Evolutionary conservation across 331 rosid genomes (phyloP).

Genomic region (Phaseolus coccineus): DNA sequence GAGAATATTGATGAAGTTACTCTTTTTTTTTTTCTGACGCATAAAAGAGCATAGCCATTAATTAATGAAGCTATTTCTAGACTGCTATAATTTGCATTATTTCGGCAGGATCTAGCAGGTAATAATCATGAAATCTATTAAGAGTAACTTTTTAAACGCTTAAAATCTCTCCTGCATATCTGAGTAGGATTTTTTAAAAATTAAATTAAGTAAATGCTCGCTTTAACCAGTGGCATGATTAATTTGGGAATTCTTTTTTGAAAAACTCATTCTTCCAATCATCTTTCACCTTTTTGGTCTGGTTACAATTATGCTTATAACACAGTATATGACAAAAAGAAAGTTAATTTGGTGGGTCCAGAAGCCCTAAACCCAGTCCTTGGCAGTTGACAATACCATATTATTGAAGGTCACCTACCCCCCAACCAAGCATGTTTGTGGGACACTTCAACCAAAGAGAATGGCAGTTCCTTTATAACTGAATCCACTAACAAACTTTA

Average conservation of each 20-base stretch:
- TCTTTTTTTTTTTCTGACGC: too few relatives aligned
- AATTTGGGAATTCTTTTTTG: too few relatives aligned
- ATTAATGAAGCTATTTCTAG: too few relatives aligned
- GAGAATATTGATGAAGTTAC: too few relatives aligned
- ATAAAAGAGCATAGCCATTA: too few relatives aligned
- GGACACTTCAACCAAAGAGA: conserved; percentile 3
- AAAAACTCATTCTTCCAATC: neutral
- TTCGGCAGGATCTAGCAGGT: too few relatives aligned
- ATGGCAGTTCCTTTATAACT: conserved; percentile 24
- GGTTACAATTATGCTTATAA: neutral
- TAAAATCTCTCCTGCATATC: too few relatives aligned
- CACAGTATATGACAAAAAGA: neutral
- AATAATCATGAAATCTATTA: too few relatives aligned
- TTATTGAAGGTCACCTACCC: conserved; percentile 32
- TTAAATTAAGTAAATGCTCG: neutral
- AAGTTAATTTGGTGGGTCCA: conserved; percentile 35
- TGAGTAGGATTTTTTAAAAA: too few relatives aligned
- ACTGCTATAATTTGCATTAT: too few relatives aligned
- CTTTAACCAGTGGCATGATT: neutral
- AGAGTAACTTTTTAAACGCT: too few relatives aligned
- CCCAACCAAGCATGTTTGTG: conserved; percentile 21
- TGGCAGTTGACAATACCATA: conserved; percentile 14
- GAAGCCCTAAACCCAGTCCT: neutral
- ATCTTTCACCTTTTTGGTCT: neutral
- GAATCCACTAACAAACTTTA: conserved; percentile 31